Evolutionary conservation across 1,284 basidiomycete species (phyloP).

Genomic region (Rhodofomes roseus): DNA sequence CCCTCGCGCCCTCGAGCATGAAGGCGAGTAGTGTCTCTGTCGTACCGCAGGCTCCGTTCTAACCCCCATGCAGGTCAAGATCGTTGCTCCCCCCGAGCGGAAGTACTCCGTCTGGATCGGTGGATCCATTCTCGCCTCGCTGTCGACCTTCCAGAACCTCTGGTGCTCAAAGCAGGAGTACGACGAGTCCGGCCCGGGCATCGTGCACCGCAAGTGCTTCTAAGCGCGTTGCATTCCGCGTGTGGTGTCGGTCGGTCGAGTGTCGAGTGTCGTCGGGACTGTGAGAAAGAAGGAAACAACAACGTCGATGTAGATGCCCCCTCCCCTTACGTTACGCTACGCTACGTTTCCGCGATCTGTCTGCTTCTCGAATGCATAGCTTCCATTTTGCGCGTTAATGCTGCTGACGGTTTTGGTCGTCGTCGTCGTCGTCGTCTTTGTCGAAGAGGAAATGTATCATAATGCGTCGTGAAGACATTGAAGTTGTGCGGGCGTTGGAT

Average conservation of each 20-base stretch:
- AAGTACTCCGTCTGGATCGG: constrained; percentile 99
- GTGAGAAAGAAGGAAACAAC: too few species aligned
- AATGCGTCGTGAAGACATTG: not conserved
- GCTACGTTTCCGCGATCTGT: constrained; percentile 20
- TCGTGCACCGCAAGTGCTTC: constrained; percentile 69
- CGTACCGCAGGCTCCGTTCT: constrained; percentile 6
- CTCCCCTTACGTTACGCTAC: constrained; percentile 29
- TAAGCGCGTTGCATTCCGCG: constrained; percentile 21
- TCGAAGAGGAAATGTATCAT: constrained; percentile 2
- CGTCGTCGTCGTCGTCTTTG: too few species aligned
- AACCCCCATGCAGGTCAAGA: constrained; percentile 69
- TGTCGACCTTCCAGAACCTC: constrained; percentile 94
- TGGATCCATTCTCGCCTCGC: constrained; percentile 94
- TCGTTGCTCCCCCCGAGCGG: constrained; percentile 88
- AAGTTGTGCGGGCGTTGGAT: not conserved
- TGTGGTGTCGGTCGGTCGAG: constrained; percentile 19
- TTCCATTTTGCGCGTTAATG: constrained; percentile 7
- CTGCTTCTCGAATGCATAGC: constrained; percentile 16
- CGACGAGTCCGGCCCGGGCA: constrained; percentile 83
- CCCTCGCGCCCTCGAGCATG: constrained; percentile 82
- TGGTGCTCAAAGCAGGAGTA: constrained; percentile 94
- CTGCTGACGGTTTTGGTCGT: not conserved
- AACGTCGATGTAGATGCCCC: too few species aligned
- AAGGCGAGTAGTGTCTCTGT: constrained; percentile 62
- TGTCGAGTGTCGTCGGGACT: too few species aligned